These are phyloP conservation scores for Melampsora americana DNA, from an alignment of 1,284 basidiomycete genomes.

Conservation along the genomic window DNA sequence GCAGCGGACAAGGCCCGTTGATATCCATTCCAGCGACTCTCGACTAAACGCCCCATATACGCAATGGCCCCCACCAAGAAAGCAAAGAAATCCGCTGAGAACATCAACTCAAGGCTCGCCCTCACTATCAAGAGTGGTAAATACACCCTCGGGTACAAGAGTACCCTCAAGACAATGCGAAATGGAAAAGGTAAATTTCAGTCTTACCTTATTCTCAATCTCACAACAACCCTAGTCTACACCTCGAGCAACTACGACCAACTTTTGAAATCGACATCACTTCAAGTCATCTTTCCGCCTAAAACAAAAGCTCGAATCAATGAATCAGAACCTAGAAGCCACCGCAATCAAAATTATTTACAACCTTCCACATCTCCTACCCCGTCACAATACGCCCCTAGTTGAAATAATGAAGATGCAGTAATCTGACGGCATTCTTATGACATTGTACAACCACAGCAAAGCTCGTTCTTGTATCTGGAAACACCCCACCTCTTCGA, in stretches of 20 bases:
- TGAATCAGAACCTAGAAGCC: too few species aligned
- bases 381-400: neutral
- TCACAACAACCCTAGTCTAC: neutral
- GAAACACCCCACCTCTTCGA: conserved; percentile 97
- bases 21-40: too few species aligned
- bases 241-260: neutral
- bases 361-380: neutral
- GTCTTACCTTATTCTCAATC: conserved; percentile 44
- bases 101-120: conserved; percentile 88
- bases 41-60: conserved; percentile 45
- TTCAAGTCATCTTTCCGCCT: conserved; percentile 33
- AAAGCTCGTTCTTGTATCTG: conserved; percentile 97
- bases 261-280: neutral
- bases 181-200: conserved; percentile 82
- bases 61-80: conserved; percentile 89
- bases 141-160: conserved; percentile 92
- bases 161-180: conserved; percentile 96
- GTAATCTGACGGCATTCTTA: neutral
- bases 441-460: conserved; percentile 60
- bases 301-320: conserved; percentile 31
- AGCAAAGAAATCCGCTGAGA: conserved; percentile 74
- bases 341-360: neutral
- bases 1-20: too few species aligned
- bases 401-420: neutral
- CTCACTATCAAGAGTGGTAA: conserved; percentile 98